Base-by-base conservation (phyloP, 2,329 filamentous ascomycete genomes). In the Cladosporium sphaerospermum region DNA sequence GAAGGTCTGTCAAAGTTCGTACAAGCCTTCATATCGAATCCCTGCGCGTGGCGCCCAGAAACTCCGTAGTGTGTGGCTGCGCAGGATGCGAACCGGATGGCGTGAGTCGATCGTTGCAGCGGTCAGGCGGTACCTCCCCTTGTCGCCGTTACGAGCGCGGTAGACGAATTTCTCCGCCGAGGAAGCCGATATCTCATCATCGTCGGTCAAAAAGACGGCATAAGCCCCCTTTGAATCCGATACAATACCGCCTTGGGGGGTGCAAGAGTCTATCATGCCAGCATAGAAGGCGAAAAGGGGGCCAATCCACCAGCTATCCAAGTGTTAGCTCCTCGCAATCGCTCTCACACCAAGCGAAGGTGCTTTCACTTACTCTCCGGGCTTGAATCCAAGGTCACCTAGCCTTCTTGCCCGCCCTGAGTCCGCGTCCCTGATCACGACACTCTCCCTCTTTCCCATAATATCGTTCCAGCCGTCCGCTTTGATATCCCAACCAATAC, bases 1-100 rank as follows among this genome's bases (percentile, higher is more conserved):
- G 23, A 28, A 28, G 4, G 4, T 5, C 23, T 28, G 3, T 28
- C 23, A 28, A 7, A 7, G 23, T 28, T 5, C 23, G 23, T 28
- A 76, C 73, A 77, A 54, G 45, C 75, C 75, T 46, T 77, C 75
- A 54, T 77, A 78, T 61, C 75, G 61, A 6, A 77, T 60, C 0
- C 75, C 75, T 45, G 71, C 73, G 54, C 69, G 70, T 2, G 75
- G 75, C 9, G 71, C 68, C 69, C 70, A 75, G 31, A 73, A 65
- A 52, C 72, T 74, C 33, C 66, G 68, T 52, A 75, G 60, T 8
- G 64, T 68, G 56, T 78, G 74, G 45, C 68, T 71, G 34, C 75
- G 67, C 51, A 78, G 63, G 9, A 77, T 66, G 11, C 75, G 67
- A 6, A 77, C 61, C 0, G 72, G 71, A 33, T 69, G 61, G 28